Evolutionary conservation across 306 rosid genomes (phyloP), one percentile per base, ranked within the genome.

Genomic region (Lathyrus tuberosus): DNA sequence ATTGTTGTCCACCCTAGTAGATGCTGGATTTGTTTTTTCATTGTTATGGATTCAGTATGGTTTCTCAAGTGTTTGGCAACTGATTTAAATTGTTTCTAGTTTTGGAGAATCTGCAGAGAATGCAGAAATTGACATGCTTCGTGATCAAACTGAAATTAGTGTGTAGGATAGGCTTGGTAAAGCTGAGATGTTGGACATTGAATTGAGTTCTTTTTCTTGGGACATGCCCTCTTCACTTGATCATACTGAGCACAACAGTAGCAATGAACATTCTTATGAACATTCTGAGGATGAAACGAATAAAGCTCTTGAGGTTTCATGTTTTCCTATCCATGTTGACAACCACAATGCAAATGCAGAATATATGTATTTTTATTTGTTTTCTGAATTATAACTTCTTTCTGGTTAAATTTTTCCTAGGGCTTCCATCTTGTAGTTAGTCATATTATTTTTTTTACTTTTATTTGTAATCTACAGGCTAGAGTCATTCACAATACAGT

Each of bases 161-260:
- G 77, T 94, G 76, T 94, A 94, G 96, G 97, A 90, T 66, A 86
- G 98, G 67, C 97, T 94, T 64, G 96, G 97, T 68, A 87, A 82
- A 66, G 96, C 97, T 70, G 89, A 88, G 14, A 75, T 75, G 72
- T 64, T 88, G 88, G 96, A 94, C 77, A 79, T 90, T 16, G 97
- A 90, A 42, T 94, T 94, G 0, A 76, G 65, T 46, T 76, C 82
- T 41, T 88, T 94, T 76, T 85, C 92, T 37, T 94, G 98, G 97
- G 90, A 87, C 41, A 75, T 30, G n/a, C n/a, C n/a, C n/a, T n/a
- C n/a, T n/a, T n/a, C n/a, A n/a, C n/a, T n/a, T n/a, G n/a, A n/a
- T n/a, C n/a, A n/a, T n/a, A n/a, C n/a, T n/a, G n/a, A n/a, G n/a
- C n/a, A n/a, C n/a, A n/a, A n/a, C n/a, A n/a, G n/a, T n/a, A n/a